Conservation (phyloP, 495 filamentous ascomycete species). For the Cercophora scortea region DNA sequence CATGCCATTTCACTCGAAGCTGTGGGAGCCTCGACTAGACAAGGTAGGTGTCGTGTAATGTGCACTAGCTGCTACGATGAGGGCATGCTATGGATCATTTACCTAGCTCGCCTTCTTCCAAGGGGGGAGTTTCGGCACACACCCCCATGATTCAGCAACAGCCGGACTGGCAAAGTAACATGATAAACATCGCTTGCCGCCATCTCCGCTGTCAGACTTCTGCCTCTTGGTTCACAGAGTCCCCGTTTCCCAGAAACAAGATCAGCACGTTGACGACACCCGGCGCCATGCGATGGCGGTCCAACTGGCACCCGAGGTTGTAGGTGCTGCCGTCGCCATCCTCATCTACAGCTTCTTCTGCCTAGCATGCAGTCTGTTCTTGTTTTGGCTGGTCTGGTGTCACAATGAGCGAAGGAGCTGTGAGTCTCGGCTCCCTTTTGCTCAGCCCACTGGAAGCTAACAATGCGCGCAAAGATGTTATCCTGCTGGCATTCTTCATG, state of each 20-base stretch:
- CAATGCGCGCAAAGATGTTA: slow-evolving; percentile 26
- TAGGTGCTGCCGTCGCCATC: slow-evolving; percentile 27
- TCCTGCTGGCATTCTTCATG: slow-evolving; percentile 31
- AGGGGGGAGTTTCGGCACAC: background rate
- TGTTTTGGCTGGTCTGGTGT: slow-evolving; percentile 33
- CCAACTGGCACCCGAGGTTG: slow-evolving; percentile 33
- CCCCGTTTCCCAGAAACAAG: background rate
- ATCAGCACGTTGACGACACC: background rate
- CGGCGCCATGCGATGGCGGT: slow-evolving; percentile 21
- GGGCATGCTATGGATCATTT: background rate
- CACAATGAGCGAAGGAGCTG: slow-evolving; percentile 41
- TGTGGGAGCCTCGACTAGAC: too few relatives aligned
- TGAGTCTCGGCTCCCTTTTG: slow-evolving; percentile 17
- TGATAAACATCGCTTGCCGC: background rate
- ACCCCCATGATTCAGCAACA: background rate
- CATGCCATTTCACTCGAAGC: too few relatives aligned
- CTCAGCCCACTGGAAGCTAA: background rate
- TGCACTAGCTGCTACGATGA: too few relatives aligned
- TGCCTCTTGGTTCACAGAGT: background rate
- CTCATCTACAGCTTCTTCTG: slow-evolving; percentile 36
- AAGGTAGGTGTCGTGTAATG: too few relatives aligned
- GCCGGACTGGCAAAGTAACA: background rate
- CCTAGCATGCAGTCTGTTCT: slow-evolving; percentile 22
- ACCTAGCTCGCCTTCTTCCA: background rate
- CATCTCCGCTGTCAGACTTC: background rate